Evolutionary conservation across 306 rosid species (phyloP), one percentile per base, ranked within the genome.

Genomic region (Rubus idaeus): DNA sequence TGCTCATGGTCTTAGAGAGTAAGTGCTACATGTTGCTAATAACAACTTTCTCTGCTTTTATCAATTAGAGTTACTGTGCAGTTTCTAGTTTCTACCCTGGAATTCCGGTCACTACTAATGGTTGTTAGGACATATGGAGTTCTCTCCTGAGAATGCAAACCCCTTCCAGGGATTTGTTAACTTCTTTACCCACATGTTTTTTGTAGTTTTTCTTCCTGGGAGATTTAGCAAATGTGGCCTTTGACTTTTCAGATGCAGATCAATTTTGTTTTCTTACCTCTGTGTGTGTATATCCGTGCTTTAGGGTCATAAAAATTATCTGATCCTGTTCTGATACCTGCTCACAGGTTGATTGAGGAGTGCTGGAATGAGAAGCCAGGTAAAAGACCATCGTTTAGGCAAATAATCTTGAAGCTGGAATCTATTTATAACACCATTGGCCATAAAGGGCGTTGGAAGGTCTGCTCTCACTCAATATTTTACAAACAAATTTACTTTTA

Each of bases 361-460:
- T 92, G 97, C 87, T 94, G 98, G 98, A 78, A 88, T 75, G 97
- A 90, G 78, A 90, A 83, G n/a, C 98, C 98, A 51, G 87, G 89
- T 3, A 88, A 73, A 87, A 83, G 98, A 80, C 98, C 97, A 82
- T 86, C 93, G n/a, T 94, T 94, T 83, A 89, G 95, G 61, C 89
- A 86, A 85, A 90, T 94, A 75, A 89, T 92, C 75, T 56, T 71
- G 17, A 88, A 78, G 85, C 91, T 94, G 77, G 96, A 92, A 78
- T 73, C 89, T 78, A 92, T 92, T 49, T 56, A 85, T 85, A 76
- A 83, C 88, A 74, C 83, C 70, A 46, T 90, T 47, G 86, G 82
- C 79, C 92, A 88, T 51, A 90, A 84, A 83, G 75, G 90, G 71
- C 92, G 88, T 73, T 94, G 98, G 98, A 94, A 91, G 98, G 98